phyloP scores from a whole-genome alignment of 169 alveolate species.

The Haemoproteus tartakovskyi region DNA sequence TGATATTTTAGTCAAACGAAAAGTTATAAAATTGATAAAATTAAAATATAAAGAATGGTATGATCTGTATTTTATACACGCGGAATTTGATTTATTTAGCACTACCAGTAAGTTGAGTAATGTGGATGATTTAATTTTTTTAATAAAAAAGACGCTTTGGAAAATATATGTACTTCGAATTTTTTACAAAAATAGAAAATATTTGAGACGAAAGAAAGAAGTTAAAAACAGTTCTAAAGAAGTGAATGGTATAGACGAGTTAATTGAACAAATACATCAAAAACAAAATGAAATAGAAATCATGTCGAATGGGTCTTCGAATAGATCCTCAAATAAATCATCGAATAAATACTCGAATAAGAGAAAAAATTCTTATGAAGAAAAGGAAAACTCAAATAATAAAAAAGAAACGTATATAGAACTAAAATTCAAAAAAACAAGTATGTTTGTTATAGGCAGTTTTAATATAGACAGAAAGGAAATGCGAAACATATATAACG shows the following conservation, averaged over 20 bases:
- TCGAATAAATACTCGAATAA: no score
- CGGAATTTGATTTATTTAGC: constrained; percentile 54
- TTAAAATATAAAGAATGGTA: constrained; percentile 35
- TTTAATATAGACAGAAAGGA: constrained; percentile 45
- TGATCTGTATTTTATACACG: constrained; percentile 30
- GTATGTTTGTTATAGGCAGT: constrained; percentile 53
- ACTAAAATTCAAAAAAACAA: constrained; percentile 28
- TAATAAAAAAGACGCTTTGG: constrained; percentile 46
- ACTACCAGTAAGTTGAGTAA: constrained; percentile 43
- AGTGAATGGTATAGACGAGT: background rate
- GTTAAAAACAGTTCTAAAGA: background rate
- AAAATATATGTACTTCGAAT: constrained; percentile 32
- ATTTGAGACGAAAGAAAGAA: constrained; percentile 3
- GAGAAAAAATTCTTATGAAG: no score
- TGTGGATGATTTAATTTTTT: constrained; percentile 22
- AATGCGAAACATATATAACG: constrained; percentile 9
- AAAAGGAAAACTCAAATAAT: no score
- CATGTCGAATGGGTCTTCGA: no score
- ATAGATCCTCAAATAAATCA: no score
- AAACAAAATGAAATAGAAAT: background rate
- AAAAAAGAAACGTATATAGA: constrained; percentile 6
- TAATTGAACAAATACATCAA: constrained; percentile 12
- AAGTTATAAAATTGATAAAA: constrained; percentile 54
- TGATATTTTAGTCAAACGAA: constrained; percentile 40
- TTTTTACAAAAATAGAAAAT: constrained; percentile 27